These are phyloP conservation scores for Schwanniomyces occidentalis DNA, from an alignment of 805 yeast genomes.

Conservation along the genomic window DNA sequence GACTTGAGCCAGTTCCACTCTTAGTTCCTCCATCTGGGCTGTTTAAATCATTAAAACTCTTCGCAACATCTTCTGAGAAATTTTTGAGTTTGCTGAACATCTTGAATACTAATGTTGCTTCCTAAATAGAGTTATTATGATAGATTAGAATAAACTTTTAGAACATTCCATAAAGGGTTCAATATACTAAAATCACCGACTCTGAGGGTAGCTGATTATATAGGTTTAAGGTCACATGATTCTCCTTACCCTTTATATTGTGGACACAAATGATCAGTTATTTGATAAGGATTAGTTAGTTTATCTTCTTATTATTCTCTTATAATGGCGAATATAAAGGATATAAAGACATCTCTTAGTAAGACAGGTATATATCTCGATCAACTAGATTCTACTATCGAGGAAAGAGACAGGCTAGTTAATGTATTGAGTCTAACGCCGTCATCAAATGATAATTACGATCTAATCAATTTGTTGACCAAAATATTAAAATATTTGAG, in stretches of 20 bases:
- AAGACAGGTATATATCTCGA: constrained; percentile 21
- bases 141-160: too few relatives aligned
- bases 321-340: constrained; percentile 12
- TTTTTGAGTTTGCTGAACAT: constrained; percentile 45
- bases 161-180: too few relatives aligned
- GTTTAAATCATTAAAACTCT: constrained; percentile 37
- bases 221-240: constrained; percentile 1
- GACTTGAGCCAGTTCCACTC: constrained; percentile 1
- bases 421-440: constrained; percentile 34
- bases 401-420: constrained; percentile 34
- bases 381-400: constrained; percentile 28
- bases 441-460: constrained; percentile 39
- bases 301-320: too few relatives aligned
- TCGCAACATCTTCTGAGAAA: constrained; percentile 48
- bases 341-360: constrained; percentile 18
- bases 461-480: constrained; percentile 28
- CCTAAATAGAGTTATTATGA: too few relatives aligned
- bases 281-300: not conserved
- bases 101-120: not conserved
- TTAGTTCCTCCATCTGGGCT: constrained; percentile 12
- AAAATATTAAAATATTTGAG: constrained; percentile 26
- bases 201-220: too few relatives aligned
- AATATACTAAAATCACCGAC: too few relatives aligned
- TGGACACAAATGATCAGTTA: too few relatives aligned
- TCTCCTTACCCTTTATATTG: not conserved